Evolutionary conservation across 2,329 filamentous ascomycete species (phyloP).

Genomic region (Cladosporium sp.): DNA sequence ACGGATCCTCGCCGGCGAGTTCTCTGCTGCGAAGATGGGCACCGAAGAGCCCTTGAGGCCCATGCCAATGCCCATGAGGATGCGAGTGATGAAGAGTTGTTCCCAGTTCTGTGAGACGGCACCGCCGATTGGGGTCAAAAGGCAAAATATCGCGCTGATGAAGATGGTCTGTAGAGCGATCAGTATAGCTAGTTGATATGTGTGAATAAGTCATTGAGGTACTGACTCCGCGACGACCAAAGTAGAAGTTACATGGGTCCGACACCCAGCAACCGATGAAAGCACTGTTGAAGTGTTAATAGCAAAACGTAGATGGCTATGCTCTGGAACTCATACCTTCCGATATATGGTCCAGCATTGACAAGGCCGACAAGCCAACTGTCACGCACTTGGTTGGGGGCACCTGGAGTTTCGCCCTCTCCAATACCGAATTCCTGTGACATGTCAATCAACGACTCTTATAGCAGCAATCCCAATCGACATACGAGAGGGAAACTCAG

Average conservation of each 20-base stretch:
- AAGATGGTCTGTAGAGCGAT: slow-evolving; percentile 29
- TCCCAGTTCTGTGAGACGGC: slow-evolving; percentile 54
- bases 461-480: too few relatives aligned
- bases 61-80: slow-evolving; percentile 40
- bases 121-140: slow-evolving; percentile 65
- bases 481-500: slow-evolving; percentile 41
- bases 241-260: slow-evolving; percentile 44
- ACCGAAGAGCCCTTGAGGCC: slow-evolving; percentile 42
- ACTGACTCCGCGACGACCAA: slow-evolving; percentile 30
- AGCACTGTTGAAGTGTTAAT: slow-evolving; percentile 16
- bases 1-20: slow-evolving; percentile 50
- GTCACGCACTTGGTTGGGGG: slow-evolving; percentile 40
- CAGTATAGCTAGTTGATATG: too few relatives aligned
- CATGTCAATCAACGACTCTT: neutral
- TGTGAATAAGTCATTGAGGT: too few relatives aligned
- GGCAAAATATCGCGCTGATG: slow-evolving; percentile 48
- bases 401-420: slow-evolving; percentile 16
- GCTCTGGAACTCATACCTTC: slow-evolving; percentile 18
- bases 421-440: slow-evolving; percentile 27
- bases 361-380: slow-evolving; percentile 62
- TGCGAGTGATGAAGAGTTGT: slow-evolving; percentile 26
- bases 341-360: slow-evolving; percentile 56
- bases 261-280: slow-evolving; percentile 24
- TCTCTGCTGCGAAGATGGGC: slow-evolving; percentile 51
- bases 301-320: slow-evolving; percentile 16